phyloP scores from a whole-genome alignment of 1,139 yeast species.

The Candida dubliniensis region DNA sequence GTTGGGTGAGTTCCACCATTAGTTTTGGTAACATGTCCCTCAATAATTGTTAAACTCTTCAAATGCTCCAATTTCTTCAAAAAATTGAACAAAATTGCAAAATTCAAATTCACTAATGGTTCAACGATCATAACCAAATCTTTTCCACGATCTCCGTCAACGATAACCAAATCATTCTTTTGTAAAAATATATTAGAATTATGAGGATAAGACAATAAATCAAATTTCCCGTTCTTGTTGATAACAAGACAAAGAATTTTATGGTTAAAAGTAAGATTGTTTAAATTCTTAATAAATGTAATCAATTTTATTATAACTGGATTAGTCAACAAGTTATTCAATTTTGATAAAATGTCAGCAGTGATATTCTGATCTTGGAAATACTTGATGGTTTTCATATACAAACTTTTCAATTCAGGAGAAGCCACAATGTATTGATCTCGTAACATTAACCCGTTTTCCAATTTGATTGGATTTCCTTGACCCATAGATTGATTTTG shows the following conservation, averaged over 20 bases:
- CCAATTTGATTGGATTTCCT: slow-evolving; percentile 35
- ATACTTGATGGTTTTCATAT: slow-evolving; percentile 44
- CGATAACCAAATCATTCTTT: slow-evolving; percentile 45
- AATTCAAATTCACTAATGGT: slow-evolving; percentile 43
- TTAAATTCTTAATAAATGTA: slow-evolving; percentile 43
- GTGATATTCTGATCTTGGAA: slow-evolving; percentile 43
- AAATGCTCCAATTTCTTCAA: slow-evolving; percentile 75
- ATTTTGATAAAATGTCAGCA: slow-evolving; percentile 33
- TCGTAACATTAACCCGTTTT: slow-evolving; percentile 56
- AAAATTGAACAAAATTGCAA: slow-evolving; percentile 77
- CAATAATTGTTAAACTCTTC: slow-evolving; percentile 62
- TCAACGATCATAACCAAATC: slow-evolving; percentile 52
- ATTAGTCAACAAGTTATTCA: slow-evolving; percentile 30
- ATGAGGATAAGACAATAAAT: slow-evolving; percentile 44
- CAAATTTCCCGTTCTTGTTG: slow-evolving; percentile 59
- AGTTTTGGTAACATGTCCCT: slow-evolving; percentile 25
- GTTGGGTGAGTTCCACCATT: slow-evolving; percentile 41
- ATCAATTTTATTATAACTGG: slow-evolving; percentile 36
- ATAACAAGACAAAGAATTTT: slow-evolving; percentile 49
- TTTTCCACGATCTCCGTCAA: slow-evolving; percentile 53
- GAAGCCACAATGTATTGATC: slow-evolving; percentile 56
- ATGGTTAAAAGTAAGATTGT: slow-evolving; percentile 43
- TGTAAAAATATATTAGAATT: slow-evolving; percentile 54
- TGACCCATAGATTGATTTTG: slow-evolving; percentile 11
- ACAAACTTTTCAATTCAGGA: slow-evolving; percentile 45